A percentile compares a stretch with the other conserved stretches of the same genome.
These are phyloP conservation scores for Populus euphratica DNA, from an alignment of 345 rosid species.

Conservation along the genomic window DNA sequence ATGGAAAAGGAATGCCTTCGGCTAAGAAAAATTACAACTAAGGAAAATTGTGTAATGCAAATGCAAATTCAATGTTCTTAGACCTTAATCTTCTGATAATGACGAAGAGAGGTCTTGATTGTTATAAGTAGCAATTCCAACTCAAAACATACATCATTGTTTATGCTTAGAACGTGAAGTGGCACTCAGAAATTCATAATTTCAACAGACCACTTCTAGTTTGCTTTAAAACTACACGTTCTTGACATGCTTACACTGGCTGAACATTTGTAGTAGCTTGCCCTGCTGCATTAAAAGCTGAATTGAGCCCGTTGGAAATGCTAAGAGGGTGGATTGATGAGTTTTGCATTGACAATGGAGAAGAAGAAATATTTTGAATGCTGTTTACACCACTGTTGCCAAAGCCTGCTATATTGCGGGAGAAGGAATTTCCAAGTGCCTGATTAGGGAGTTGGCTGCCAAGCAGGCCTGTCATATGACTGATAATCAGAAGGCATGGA, in stretches of 20 bases:
- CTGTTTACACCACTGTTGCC: conserved; percentile 16
- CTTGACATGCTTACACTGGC: conserved; percentile 30
- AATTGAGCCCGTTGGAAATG: conserved; percentile 5
- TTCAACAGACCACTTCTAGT: neutral
- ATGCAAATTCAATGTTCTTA: neutral
- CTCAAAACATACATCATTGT: neutral
- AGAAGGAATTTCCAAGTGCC: conserved; percentile 17
- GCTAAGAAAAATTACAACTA: neutral
- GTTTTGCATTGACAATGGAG: conserved; percentile 21
- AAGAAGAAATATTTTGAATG: conserved; percentile 20
- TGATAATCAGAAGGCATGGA: conserved; percentile 20
- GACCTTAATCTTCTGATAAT: neutral
- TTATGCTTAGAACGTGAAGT: neutral
- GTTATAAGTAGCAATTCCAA: neutral
- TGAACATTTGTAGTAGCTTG: conserved; percentile 19
- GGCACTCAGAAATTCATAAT: neutral
- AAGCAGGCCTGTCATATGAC: conserved; percentile 22
- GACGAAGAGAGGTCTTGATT: neutral
- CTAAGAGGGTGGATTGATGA: conserved; percentile 19
- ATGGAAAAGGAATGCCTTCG: neutral
- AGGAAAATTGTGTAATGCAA: neutral
- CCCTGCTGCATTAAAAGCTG: conserved; percentile 20
- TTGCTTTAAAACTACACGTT: neutral
- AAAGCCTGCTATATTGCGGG: conserved; percentile 20
- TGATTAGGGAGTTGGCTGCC: conserved; percentile 28